Percentiles rank a stretch among this genome's conserved stretches.
These are phyloP conservation scores for Aspergillus neotritici DNA, from an alignment of 2,329 filamentous ascomycete species.

Conservation along the genomic window DNA sequence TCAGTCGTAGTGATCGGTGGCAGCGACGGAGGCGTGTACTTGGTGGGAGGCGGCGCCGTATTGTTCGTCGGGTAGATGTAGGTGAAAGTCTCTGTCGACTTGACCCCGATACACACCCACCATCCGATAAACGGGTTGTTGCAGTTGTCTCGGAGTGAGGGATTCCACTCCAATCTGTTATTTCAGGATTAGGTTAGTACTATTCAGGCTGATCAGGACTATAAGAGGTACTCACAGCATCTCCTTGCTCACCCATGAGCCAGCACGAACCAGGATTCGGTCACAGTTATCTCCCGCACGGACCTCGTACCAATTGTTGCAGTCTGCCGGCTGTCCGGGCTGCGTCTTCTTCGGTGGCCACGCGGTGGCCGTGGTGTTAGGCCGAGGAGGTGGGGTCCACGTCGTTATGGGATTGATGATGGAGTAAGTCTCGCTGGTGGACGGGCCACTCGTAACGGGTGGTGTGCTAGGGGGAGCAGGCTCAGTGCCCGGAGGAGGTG, in stretches of 20 bases:
- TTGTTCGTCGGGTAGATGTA: slow-evolving; percentile 1
- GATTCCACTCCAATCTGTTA: slow-evolving; percentile 14
- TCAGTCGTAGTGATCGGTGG: background rate
- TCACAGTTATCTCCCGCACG: slow-evolving; percentile 9
- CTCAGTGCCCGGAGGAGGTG: background rate
- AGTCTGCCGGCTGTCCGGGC: slow-evolving; percentile 6
- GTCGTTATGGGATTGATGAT: slow-evolving; percentile 9
- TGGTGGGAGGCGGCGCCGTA: slow-evolving; percentile 1
- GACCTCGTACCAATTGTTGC: slow-evolving; percentile 10
- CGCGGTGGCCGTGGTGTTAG: slow-evolving; percentile 1
- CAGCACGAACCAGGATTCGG: slow-evolving; percentile 3
- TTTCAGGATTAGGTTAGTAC: background rate
- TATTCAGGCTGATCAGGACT: background rate
- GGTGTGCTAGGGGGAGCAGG: background rate
- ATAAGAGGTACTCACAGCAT: slow-evolving; percentile 1
- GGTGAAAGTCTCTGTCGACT: background rate
- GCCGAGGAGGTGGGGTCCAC: background rate
- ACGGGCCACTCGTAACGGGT: background rate
- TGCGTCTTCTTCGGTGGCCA: slow-evolving; percentile 11
- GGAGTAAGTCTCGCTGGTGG: slow-evolving; percentile 3
- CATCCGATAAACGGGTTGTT: slow-evolving; percentile 5
- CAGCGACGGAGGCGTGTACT: background rate
- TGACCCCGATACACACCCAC: slow-evolving; percentile 8
- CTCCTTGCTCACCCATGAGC: slow-evolving; percentile 2
- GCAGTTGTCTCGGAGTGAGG: slow-evolving; percentile 6